These are phyloP conservation scores for Saccharum hybrid DNA, from an alignment of 202 grass and related monocot species.

Conservation along the genomic window DNA sequence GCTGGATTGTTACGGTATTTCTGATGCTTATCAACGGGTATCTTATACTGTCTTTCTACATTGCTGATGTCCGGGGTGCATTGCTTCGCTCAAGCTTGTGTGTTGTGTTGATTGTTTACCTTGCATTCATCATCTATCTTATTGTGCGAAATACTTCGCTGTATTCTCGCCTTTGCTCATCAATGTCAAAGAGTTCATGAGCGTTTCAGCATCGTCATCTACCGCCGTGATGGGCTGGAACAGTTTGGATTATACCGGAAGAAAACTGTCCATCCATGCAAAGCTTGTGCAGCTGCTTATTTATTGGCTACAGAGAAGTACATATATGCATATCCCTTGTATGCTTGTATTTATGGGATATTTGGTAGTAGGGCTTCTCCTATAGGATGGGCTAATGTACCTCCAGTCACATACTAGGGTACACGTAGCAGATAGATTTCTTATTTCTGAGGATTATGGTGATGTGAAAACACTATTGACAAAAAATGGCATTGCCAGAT, in stretches of 20 bases:
- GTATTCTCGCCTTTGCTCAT: constrained; percentile 54
- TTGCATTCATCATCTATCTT: constrained; percentile 81
- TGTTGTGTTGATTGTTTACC: constrained; percentile 56
- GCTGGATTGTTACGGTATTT: constrained; percentile 77
- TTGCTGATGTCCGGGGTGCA: constrained; percentile 63
- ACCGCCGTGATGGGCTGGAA: constrained; percentile 19
- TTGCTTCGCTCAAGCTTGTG: constrained; percentile 74
- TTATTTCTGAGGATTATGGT: constrained; percentile 21
- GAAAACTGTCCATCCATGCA: constrained; percentile 28
- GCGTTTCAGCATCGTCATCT: constrained; percentile 7
- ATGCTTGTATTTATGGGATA: constrained; percentile 46
- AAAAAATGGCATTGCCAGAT: constrained; percentile 9
- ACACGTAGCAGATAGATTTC: constrained; percentile 39
- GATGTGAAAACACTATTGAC: neutral
- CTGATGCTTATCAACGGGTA: constrained; percentile 95
- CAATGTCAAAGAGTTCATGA: constrained; percentile 62
- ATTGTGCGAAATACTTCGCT: constrained; percentile 58
- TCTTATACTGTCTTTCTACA: constrained; percentile 87
- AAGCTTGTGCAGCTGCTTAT: constrained; percentile 36
- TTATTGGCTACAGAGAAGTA: constrained; percentile 40
- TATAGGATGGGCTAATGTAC: constrained; percentile 32
- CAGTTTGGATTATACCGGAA: constrained; percentile 24
- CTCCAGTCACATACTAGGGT: constrained; percentile 24
- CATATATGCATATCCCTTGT: constrained; percentile 37
- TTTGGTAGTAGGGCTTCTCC: constrained; percentile 15